Evolutionary conservation across 164 flowering plant species (phyloP), one percentile per base, ranked within the genome.

Genomic region (Malania oleifera): DNA sequence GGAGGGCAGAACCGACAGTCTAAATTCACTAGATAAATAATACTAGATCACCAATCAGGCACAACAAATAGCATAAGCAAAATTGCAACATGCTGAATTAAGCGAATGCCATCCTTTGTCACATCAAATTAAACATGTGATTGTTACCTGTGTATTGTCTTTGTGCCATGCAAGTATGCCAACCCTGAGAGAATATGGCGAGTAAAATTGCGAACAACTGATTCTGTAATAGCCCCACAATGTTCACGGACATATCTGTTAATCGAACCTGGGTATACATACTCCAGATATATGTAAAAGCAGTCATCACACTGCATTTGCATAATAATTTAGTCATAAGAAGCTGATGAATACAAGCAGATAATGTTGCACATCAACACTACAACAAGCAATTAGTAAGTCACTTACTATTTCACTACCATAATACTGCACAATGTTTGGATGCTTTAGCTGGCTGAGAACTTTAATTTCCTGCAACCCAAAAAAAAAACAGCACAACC

Each of bases 381-480:
- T 31, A 24, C n/a, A 61, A 54, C 19, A 39, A 4, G 43, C 43
- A 56, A 44, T 13, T n/a, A 17, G 44, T 34, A 20, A 57, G 54
- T 46, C 11, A 70, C 95, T 77, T 60, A 93, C 99, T 62, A 80
- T 77, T 80, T 90, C 93, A 77, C 99, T 88, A 55, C 99, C 99
- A 82, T 80, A 90, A 68, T 93, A 93, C 77, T 85, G 97, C 67
- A 93, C 97, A 53, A 93, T 93, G 61, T 93, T 93, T 65, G 83
- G 95, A 73, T 93, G 99, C 74, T 91, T 75, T 51, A 93, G 77
- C 44, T 82, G 83, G 71, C 97, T 85, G 27, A 93, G 91, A 60
- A 88, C 73, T 60, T 88, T 82, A 56, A 93, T 93, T 65, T 93
- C 99, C 99, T 93, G 85, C 61, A 65, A 54, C 44, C 72, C 52